Evolutionary conservation across 140 eudicot species (phyloP).

Genomic region (Flaveria floridana): DNA sequence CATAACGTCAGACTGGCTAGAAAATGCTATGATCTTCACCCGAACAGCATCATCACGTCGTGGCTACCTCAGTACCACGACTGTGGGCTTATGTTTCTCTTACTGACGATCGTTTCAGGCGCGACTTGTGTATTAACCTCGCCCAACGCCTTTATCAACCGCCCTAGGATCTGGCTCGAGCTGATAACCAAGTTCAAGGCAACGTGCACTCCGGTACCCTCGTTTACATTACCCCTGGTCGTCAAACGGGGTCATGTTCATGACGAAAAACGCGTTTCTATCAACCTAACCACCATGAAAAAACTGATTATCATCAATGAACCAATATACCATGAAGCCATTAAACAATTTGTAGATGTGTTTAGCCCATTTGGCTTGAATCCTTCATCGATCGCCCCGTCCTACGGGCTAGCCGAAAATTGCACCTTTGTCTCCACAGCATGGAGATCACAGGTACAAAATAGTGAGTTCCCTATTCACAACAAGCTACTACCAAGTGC

Average conservation of each 20-base stretch:
- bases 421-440: constrained; percentile 82
- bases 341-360: constrained; percentile 49
- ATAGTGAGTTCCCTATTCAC: constrained; percentile 38
- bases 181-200: constrained; percentile 64
- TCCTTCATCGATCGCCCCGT: constrained; percentile 55
- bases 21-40: constrained; percentile 62
- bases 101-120: constrained; percentile 66
- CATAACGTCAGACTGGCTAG: constrained; percentile 75
- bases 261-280: constrained; percentile 29
- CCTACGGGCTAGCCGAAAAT: constrained; percentile 83
- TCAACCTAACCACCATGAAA: constrained; percentile 52
- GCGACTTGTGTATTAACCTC: constrained; percentile 73
- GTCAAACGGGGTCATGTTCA: constrained; percentile 57
- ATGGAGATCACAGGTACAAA: constrained; percentile 49
- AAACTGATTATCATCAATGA: constrained; percentile 73
- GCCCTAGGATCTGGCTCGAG: constrained; percentile 88
- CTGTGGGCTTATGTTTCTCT: constrained; percentile 79
- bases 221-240: constrained; percentile 70
- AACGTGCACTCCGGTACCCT: constrained; percentile 79
- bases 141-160: constrained; percentile 52
- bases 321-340: constrained; percentile 57
- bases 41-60: constrained; percentile 59
- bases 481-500: constrained; percentile 71
- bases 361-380: constrained; percentile 55
- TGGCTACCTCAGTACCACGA: constrained; percentile 95